Conservation (phyloP, 352 stramenopile species). For the Phytophthora pistaciae region DNA sequence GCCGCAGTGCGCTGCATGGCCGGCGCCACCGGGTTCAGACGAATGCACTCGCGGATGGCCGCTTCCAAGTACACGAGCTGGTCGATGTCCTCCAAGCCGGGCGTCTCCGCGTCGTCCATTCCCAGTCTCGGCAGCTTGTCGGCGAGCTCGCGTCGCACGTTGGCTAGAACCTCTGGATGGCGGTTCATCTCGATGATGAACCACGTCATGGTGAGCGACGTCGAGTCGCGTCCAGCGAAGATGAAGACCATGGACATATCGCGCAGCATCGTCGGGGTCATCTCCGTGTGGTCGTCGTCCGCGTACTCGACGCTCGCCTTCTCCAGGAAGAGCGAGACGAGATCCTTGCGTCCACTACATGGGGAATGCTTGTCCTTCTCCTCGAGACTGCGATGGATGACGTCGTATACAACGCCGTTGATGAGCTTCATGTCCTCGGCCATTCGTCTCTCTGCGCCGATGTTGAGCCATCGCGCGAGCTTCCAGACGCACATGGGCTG, state of each 20-base stretch:
- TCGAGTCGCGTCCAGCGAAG: conserved; percentile 82
- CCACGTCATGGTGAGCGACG: conserved; percentile 76
- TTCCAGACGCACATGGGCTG: conserved; percentile 51
- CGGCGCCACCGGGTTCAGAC: conserved; percentile 53
- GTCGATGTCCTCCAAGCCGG: conserved; percentile 45
- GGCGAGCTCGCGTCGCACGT: conserved; percentile 51
- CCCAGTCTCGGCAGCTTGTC: conserved; percentile 55
- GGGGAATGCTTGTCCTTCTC: conserved; percentile 3
- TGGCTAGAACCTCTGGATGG: conserved; percentile 48
- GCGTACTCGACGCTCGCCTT: conserved; percentile 27
- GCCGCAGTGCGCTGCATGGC: conserved; percentile 46
- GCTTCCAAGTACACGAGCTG: conserved; percentile 54
- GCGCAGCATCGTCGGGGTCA: conserved; percentile 49
- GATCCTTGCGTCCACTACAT: conserved; percentile 30
- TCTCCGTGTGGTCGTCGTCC: conserved; percentile 11
- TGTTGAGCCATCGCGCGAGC: conserved; percentile 39
- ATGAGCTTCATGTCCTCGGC: conserved; percentile 35
- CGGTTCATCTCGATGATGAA: conserved; percentile 79
- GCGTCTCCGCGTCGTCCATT: conserved; percentile 16
- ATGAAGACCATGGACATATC: conserved; percentile 86
- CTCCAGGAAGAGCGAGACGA: conserved; percentile 57
- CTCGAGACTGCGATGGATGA: conserved; percentile 28
- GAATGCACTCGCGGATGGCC: conserved; percentile 55
- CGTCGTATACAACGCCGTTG: conserved; percentile 31
- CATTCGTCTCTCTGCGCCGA: conserved; percentile 38